These are phyloP conservation scores for Pythium rishiriense DNA, from an alignment of 352 stramenopile species.

Conservation along the genomic window DNA sequence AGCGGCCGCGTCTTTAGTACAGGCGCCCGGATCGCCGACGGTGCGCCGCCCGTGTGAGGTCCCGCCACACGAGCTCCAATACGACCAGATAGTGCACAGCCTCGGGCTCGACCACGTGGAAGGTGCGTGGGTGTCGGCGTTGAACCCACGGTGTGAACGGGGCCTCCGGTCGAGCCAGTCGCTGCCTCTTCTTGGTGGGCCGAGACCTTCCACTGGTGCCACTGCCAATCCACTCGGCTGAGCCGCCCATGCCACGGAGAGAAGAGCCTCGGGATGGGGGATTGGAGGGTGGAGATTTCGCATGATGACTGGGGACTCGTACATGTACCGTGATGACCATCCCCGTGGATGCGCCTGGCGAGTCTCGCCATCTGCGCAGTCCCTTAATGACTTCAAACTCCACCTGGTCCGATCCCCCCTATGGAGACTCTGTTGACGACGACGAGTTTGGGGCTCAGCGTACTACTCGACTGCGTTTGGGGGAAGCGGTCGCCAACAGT, in stretches of 20 bases:
- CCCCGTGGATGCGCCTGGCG: not conserved
- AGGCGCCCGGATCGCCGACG: not conserved
- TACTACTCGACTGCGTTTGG: no score
- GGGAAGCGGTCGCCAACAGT: no score
- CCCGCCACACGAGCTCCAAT: not conserved
- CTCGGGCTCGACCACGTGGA: not conserved
- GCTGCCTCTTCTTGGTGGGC: not conserved
- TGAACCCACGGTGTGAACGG: not conserved
- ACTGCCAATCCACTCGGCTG: not conserved
- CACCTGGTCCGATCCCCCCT: not conserved
- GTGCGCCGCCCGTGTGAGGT: not conserved
- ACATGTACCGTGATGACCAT: not conserved
- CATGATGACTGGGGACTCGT: no score
- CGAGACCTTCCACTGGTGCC: no score
- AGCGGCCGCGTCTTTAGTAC: no score
- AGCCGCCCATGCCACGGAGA: no score
- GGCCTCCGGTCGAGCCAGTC: constrained; percentile 4
- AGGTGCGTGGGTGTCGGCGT: constrained; percentile 3
- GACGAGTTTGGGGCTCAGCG: no score
- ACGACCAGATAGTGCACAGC: not conserved
- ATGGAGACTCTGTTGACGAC: no score
- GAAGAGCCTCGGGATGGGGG: no score
- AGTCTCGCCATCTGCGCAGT: not conserved
- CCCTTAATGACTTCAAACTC: not conserved
- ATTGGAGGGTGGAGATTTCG: no score